Evolutionary conservation across 1,284 basidiomycete species (phyloP).

Genomic region (Cutaneotrichosporon mucoides): DNA sequence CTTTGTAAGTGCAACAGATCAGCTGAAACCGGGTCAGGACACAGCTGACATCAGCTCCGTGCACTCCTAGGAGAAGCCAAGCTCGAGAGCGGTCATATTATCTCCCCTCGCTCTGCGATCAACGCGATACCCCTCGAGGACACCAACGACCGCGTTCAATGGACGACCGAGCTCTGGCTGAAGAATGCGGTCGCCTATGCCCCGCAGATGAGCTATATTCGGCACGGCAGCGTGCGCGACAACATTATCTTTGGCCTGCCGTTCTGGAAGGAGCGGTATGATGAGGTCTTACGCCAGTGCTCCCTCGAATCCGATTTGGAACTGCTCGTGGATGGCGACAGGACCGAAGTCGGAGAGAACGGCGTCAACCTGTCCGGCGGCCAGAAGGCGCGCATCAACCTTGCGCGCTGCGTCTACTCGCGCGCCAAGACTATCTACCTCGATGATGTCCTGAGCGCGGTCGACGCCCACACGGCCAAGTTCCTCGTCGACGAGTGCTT

Average conservation of each 20-base stretch:
- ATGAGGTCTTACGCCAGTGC: conserved; percentile 37
- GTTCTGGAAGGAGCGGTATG: conserved; percentile 42
- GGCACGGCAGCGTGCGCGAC: conserved; percentile 46
- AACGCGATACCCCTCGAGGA: conserved; percentile 29
- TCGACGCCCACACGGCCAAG: conserved; percentile 49
- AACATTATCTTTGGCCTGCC: conserved; percentile 51
- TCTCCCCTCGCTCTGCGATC: conserved; percentile 28
- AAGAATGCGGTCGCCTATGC: conserved; percentile 42
- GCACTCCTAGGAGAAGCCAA: conserved; percentile 42
- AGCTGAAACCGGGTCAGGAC: background rate
- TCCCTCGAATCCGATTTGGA: conserved; percentile 42
- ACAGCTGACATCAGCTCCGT: conserved; percentile 27
- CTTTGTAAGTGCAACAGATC: conserved; percentile 27
- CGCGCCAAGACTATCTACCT: conserved; percentile 61
- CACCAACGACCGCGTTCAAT: conserved; percentile 13
- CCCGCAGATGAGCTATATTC: conserved; percentile 47
- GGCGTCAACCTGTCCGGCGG: conserved; percentile 59
- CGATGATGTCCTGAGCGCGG: conserved; percentile 47
- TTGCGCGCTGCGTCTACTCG: conserved; percentile 76
- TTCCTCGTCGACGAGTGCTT: conserved; percentile 43
- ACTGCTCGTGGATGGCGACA: conserved; percentile 43
- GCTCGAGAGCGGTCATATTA: conserved; percentile 23
- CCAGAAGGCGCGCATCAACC: conserved; percentile 67
- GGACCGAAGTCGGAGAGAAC: conserved; percentile 78
- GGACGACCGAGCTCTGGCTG: conserved; percentile 36